Base-by-base conservation (phyloP, 2,329 filamentous ascomycete genomes). In the Penicillium sp. region DNA sequence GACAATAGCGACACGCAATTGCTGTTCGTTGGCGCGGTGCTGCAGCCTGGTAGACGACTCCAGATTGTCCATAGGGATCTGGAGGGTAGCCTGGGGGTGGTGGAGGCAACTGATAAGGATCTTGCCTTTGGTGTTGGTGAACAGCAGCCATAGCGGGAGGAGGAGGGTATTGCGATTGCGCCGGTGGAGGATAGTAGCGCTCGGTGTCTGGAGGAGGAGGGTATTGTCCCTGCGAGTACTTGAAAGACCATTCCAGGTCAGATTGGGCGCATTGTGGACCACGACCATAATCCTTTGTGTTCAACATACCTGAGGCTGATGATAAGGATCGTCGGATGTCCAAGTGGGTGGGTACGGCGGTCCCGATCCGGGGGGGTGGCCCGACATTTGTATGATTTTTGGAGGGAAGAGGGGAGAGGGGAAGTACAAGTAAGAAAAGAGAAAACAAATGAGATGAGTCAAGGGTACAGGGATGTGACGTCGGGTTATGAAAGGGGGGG, bases 1-100 rank as follows among this genome's bases (percentile, higher is more conserved):
- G 74, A 66, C 79, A 82, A 60, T 82, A 82, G 52, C 79, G 77
- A 64, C 79, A 82, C 29, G 79, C 79, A 62, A 82, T 82, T 49
- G 79, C 79, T 16, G 79, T 82, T 47, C 79, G 74, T 68, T 82
- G 79, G 61, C 79, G 72, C 11, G 79, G 79, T 44, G 79, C 79
- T 35, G 79, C 75, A 48, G 76, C 74, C 61, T 75, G 75, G 56
- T 78, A 78, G 52, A 74, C 73, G 22, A 76, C 71, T 43, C 74
- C 72, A 52, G 74, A 70, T 44, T 70, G 70, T 45, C 71, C 71
- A 59, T 78, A 76, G 26, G 73, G 70, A 50, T 72, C 75, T 60
- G 78, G 78, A 7, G 55, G 74, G 70, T 45, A 39, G 42, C 70
- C 73, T 58, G 76, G 75, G 19, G 76, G 76, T 44, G 75, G 77